Evolutionary conservation across 2,329 filamentous ascomycete genomes (phyloP).

Genomic region (Zymoseptoria ardabiliae): DNA sequence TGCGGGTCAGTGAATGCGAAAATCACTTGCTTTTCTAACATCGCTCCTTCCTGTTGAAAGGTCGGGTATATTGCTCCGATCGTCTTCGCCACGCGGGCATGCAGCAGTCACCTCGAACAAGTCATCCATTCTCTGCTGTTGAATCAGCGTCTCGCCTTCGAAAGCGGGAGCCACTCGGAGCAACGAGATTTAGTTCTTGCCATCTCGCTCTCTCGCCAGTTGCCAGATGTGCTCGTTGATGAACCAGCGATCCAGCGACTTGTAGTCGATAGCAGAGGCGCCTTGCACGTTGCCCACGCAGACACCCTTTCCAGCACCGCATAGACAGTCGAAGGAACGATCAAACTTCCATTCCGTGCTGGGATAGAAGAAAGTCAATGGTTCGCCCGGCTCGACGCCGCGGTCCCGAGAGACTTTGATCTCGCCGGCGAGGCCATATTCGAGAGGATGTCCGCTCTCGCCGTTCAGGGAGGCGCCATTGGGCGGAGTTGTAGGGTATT

Average conservation of each 20-base stretch:
- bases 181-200: not conserved
- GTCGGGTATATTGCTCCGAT: conserved; percentile 3
- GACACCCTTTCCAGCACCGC: conserved; percentile 29
- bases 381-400: conserved; percentile 35
- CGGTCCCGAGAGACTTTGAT: conserved; percentile 27
- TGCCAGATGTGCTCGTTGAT: conserved; percentile 37
- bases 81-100: not conserved
- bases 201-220: conserved; percentile 14
- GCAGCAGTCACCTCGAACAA: not conserved
- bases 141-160: conserved; percentile 6
- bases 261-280: conserved; percentile 30
- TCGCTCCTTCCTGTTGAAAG: conserved; percentile 13
- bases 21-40: not conserved
- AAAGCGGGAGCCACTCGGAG: not conserved
- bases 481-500: conserved; percentile 19
- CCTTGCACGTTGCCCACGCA: conserved; percentile 37
- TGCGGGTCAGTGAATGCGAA: not conserved
- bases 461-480: conserved; percentile 13
- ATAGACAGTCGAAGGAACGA: conserved; percentile 39
- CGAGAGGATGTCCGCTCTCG: conserved; percentile 8
- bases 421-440: conserved; percentile 15
- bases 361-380: conserved; percentile 44
- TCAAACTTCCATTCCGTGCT: conserved; percentile 46
- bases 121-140: conserved; percentile 3
- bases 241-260: conserved; percentile 22